Base-by-base conservation (phyloP, 169 alveolate genomes). In the Amoebophrya sp. region DNA sequence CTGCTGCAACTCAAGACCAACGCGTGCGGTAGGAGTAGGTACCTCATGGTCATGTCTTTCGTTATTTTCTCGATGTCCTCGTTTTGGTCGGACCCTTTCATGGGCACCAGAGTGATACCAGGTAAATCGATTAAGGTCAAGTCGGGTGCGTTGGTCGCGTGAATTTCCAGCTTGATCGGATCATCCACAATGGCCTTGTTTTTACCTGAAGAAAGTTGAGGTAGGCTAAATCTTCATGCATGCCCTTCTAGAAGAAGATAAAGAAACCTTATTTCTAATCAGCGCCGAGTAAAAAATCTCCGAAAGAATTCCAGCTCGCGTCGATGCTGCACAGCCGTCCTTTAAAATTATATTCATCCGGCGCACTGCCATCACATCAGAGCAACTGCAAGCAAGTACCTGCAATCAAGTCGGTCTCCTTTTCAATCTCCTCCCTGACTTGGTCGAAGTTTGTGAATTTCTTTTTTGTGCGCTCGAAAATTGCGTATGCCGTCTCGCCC, bases 71-170 rank as follows among this genome's bases (percentile, higher is more conserved):
- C 99, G 77, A 98, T 98, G 91, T 98, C 98, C 94, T 97, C 98
- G 23, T 98, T 96, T 94, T 98, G 99, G 77, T 98, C 99, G 32
- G 99, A 97, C 92, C 99, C 93, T 38, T 89, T 90, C 89, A 91
- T 91, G n/a, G 92, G 93, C 66, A 89, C 92, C 25, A 95, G 93
- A 32, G 99, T 98, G 83, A 99, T 98, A 77, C 99, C 99, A 32
- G 99, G 99, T 83, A 99, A 96, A 95, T 99, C 99, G 41, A 99
- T 98, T 38, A 99, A 95, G 0, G 99, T 98, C 90, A 99, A 95
- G 93, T 99, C 99, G 0, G 99, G 99, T 91, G 99, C 98, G 66
- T 97, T 97, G 0, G 98, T 96, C 55, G 99, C 98, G 94, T 96
- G 98, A 38, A 98, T 97, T 55, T 99, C 97, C 93, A 99, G 96